Evolutionary conservation across 192 early-diverging fungal genomes (phyloP).

Genomic region (Gaertneriomyces sp.): DNA sequence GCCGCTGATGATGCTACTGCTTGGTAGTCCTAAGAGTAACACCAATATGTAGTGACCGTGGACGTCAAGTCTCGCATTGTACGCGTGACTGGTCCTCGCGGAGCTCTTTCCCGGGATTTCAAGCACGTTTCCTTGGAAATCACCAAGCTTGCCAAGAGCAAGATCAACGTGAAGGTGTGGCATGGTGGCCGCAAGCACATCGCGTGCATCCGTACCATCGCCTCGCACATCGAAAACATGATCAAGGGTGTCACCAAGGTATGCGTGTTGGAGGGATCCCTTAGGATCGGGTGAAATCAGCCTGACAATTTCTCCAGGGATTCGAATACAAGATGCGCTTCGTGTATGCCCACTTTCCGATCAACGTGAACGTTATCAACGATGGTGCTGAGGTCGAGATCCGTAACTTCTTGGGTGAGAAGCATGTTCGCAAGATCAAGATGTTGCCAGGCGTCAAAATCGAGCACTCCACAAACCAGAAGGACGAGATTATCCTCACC

Average conservation of each 20-base stretch:
- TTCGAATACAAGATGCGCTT: slow-evolving; percentile 99
- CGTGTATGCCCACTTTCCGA: slow-evolving; percentile 99
- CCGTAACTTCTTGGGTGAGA: slow-evolving; percentile 98
- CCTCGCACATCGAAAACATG: slow-evolving; percentile 94
- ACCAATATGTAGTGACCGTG: slow-evolving; percentile 55
- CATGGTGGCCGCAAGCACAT: slow-evolving; percentile 96
- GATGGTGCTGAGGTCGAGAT: slow-evolving; percentile 80
- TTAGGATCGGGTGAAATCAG: not conserved
- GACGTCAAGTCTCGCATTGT: slow-evolving; percentile 85
- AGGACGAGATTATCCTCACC: slow-evolving; percentile 91
- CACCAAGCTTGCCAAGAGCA: slow-evolving; percentile 60
- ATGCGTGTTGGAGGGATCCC: not conserved
- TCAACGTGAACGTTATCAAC: slow-evolving; percentile 86
- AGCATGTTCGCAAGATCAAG: slow-evolving; percentile 77
- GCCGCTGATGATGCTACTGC: too few relatives aligned
- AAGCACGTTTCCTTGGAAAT: slow-evolving; percentile 93
- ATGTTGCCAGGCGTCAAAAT: slow-evolving; percentile 84
- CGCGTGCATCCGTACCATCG: slow-evolving; percentile 96
- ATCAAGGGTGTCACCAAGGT: slow-evolving; percentile 95
- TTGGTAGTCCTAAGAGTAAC: not conserved
- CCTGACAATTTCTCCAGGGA: slow-evolving; percentile 44
- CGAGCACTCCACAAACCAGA: slow-evolving; percentile 71
- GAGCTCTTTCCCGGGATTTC: slow-evolving; percentile 81
- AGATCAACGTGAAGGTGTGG: slow-evolving; percentile 86
- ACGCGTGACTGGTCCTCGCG: slow-evolving; percentile 88